These are phyloP conservation scores for Rhizopogon rudus DNA, from an alignment of 768 basidiomycete genomes.

Conservation along the genomic window DNA sequence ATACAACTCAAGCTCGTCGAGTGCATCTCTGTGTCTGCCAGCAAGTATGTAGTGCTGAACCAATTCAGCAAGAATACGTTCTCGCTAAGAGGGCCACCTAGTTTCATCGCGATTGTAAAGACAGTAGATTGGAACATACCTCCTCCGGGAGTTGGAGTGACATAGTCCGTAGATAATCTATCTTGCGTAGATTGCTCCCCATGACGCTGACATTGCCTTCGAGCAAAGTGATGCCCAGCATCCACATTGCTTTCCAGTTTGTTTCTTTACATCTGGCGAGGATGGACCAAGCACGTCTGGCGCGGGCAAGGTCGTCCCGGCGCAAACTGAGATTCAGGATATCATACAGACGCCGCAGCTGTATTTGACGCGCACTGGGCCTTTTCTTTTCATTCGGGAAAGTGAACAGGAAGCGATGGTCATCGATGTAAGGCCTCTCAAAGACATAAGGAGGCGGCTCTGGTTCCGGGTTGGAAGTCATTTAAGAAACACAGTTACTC, in stretches of 20 bases:
- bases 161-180: conserved; percentile 64
- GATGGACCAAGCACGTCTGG: conserved; percentile 68
- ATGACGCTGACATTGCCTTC: conserved; percentile 26
- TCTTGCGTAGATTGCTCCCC: conserved; percentile 28
- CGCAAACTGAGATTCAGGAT: conserved; percentile 68
- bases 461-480: neutral
- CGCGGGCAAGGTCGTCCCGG: conserved; percentile 56
- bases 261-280: conserved; percentile 75
- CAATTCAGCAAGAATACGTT: conserved; percentile 71
- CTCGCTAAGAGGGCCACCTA: conserved; percentile 43
- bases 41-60: conserved; percentile 59
- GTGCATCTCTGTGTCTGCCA: conserved; percentile 58
- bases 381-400: conserved; percentile 46
- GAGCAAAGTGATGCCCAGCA: conserved; percentile 55
- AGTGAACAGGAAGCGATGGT: conserved; percentile 58
- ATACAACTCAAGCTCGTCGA: conserved; percentile 85
- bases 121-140: conserved; percentile 35
- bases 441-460: neutral
- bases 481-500: neutral
- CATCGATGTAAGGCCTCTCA: conserved; percentile 1
- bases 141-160: conserved; percentile 66
- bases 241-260: conserved; percentile 71
- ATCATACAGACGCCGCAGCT: conserved; percentile 73
- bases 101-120: conserved; percentile 2
- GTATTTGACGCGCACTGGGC: conserved; percentile 56